Evolutionary conservation across 371 early-diverging fungal genomes (phyloP).

Genomic region (Mucor saturninus): DNA sequence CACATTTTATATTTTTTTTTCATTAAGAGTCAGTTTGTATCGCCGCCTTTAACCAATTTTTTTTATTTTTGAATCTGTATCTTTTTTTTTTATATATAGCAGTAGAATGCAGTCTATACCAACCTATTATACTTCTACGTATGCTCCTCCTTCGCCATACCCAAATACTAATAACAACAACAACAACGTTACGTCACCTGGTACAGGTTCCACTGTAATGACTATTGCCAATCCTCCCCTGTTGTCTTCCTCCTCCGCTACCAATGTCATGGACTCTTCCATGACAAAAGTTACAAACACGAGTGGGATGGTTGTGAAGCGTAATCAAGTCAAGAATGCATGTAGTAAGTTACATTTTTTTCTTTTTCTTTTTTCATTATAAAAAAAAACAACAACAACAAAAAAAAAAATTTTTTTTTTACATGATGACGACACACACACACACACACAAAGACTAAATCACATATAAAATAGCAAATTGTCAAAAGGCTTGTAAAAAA

Average conservation of each 20-base stretch:
- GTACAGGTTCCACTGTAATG: conserved; percentile 23
- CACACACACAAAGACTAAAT: not conserved
- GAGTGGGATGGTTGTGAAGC: conserved; percentile 28
- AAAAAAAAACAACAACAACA: conserved; percentile 1
- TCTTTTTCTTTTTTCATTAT: not conserved
- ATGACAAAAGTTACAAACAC: conserved; percentile 4
- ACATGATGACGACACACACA: conserved; percentile 18
- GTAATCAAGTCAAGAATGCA: conserved; percentile 57
- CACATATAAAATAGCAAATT: conserved; percentile 62
- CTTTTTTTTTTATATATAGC: not conserved
- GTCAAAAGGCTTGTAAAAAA: conserved; percentile 93
- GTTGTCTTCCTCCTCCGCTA: conserved; percentile 19
- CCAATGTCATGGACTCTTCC: conserved; percentile 14
- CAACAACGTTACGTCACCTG: conserved; percentile 13
- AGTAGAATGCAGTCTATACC: conserved; percentile 2
- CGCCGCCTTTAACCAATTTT: conserved; percentile 21
- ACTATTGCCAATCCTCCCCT: conserved; percentile 26
- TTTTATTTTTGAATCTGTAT: not conserved
- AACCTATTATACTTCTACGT: conserved; percentile 15
- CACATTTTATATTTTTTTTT: conserved; percentile 3
- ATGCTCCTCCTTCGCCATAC: conserved; percentile 24
- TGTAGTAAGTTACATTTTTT: conserved; percentile 46
- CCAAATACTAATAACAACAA: not conserved
- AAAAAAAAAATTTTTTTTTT: conserved; percentile 8
- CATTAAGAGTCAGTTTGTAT: conserved; percentile 28